phyloP scores from a whole-genome alignment of 257 asterid species.

The Plectranthus barbatus region DNA sequence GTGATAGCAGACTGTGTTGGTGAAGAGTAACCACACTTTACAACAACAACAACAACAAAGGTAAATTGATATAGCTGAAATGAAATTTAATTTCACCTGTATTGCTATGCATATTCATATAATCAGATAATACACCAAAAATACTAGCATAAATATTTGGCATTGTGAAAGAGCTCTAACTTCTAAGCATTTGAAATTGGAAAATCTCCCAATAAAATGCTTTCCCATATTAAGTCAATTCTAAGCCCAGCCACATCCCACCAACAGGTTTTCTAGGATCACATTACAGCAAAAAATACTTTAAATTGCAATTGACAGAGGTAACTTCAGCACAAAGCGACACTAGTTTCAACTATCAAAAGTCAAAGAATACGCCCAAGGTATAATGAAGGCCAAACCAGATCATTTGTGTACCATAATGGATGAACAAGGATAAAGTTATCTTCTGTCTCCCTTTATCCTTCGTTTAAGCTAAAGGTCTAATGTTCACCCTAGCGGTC shows the following conservation, averaged over 20 bases:
- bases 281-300: too few species aligned
- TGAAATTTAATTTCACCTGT: background rate
- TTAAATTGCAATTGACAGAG: too few species aligned
- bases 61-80: conserved; percentile 14
- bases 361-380: background rate
- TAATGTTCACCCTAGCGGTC: too few species aligned
- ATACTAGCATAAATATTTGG: background rate
- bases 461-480: background rate
- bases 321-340: background rate
- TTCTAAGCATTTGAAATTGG: background rate
- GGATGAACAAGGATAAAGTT: background rate
- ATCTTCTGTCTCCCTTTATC: background rate
- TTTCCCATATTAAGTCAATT: background rate
- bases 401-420: background rate
- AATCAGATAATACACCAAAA: background rate
- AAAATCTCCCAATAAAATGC: background rate
- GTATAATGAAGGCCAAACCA: too few species aligned
- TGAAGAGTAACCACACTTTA: conserved; percentile 78
- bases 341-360: background rate
- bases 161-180: background rate
- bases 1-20: conserved; percentile 64
- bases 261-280: background rate
- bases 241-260: background rate
- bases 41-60: conserved; percentile 17
- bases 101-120: background rate